phyloP scores from a whole-genome alignment of 1,284 basidiomycete species.

The Mycena citricolor region DNA sequence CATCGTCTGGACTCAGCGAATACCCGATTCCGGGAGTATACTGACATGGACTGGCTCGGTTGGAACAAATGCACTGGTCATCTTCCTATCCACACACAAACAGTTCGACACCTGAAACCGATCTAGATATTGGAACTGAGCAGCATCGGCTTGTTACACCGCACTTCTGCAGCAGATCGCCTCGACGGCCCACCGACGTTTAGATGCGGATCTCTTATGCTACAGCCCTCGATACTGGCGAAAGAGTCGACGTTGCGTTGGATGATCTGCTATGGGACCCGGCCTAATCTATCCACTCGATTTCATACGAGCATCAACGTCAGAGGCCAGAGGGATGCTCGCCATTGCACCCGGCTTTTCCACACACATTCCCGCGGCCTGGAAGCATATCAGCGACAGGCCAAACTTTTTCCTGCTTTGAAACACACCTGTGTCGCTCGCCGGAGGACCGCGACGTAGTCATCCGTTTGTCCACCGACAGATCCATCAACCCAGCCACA shows the following conservation, averaged over 20 bases:
- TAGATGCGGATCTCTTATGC: slow-evolving; percentile 75
- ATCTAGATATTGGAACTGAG: slow-evolving; percentile 71
- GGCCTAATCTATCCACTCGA: slow-evolving; percentile 14
- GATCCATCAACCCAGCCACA: slow-evolving; percentile 51
- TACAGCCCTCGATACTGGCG: slow-evolving; percentile 56
- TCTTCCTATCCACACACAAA: too few relatives aligned
- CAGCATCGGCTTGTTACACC: slow-evolving; percentile 64
- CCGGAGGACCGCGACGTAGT: slow-evolving; percentile 36
- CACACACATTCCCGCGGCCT: slow-evolving; percentile 61
- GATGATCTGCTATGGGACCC: slow-evolving; percentile 77
- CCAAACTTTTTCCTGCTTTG: too few relatives aligned
- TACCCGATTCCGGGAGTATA: slow-evolving; percentile 57
- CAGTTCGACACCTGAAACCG: not conserved
- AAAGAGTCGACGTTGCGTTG: slow-evolving; percentile 63
- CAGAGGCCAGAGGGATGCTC: slow-evolving; percentile 45
- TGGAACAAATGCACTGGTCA: too few relatives aligned
- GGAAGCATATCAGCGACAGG: too few relatives aligned
- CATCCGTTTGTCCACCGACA: slow-evolving; percentile 27
- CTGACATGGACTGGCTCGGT: slow-evolving; percentile 66
- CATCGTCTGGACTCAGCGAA: slow-evolving; percentile 43
- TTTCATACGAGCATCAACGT: slow-evolving; percentile 35
- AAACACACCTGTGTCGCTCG: slow-evolving; percentile 38
- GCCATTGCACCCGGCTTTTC: slow-evolving; percentile 55
- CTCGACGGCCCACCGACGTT: slow-evolving; percentile 69
- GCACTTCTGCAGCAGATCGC: slow-evolving; percentile 65